phyloP scores from a whole-genome alignment of 2,329 filamentous ascomycete genomes.

The Ophiostoma populinum region DNA sequence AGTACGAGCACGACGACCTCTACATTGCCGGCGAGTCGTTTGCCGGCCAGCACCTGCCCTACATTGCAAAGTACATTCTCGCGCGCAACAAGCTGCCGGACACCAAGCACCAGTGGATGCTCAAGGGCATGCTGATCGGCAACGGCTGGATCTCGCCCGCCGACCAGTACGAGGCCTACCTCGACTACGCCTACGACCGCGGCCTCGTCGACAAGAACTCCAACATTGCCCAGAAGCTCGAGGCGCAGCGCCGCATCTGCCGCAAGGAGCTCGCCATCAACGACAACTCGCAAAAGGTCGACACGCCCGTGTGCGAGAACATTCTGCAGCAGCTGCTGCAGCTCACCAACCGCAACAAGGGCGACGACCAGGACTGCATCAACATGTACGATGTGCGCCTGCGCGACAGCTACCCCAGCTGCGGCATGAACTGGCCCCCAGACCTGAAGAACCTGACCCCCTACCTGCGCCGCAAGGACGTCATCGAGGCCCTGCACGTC shows the following conservation, averaged over 20 bases:
- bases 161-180: conserved; percentile 80
- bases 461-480: conserved; percentile 71
- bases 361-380: conserved; percentile 43
- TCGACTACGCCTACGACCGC: conserved; percentile 64
- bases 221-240: conserved; percentile 44
- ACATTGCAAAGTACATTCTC: conserved; percentile 82
- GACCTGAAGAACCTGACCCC: conserved; percentile 63
- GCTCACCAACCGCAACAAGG: conserved; percentile 35
- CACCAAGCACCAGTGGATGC: conserved; percentile 45
- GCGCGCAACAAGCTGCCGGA: conserved; percentile 58
- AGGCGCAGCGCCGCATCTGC: conserved; percentile 54
- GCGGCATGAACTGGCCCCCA: conserved; percentile 96
- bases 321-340: conserved; percentile 59
- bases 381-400: conserved; percentile 98
- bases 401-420: conserved; percentile 61
- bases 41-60: conserved; percentile 91
- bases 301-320: conserved; percentile 53
- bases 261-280: conserved; percentile 36
- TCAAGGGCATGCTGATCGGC: conserved; percentile 78
- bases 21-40: conserved; percentile 95
- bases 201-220: conserved; percentile 54
- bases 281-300: conserved; percentile 37
- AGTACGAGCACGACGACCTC: conserved; percentile 80
- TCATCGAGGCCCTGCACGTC: conserved; percentile 65
- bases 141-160: conserved; percentile 92